phyloP scores from a whole-genome alignment of 441 rosid genomes.

The Adansonia madagascariensis region DNA sequence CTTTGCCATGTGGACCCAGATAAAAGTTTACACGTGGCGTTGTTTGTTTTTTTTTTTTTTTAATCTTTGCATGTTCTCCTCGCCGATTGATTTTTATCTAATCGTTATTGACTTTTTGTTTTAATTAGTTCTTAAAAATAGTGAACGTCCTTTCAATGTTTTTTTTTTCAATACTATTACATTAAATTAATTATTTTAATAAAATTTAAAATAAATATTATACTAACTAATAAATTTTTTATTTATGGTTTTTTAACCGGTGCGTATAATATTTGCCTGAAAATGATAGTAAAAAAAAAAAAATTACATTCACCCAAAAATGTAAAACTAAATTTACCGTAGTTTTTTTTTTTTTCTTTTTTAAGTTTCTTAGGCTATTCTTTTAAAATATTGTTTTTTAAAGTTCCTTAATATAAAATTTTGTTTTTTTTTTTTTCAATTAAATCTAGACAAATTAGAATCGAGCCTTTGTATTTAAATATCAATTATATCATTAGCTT shows the following conservation, averaged over 20 bases:
- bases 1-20: background rate
- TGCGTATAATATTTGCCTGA: background rate
- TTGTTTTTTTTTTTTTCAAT: too few relatives aligned
- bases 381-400: background rate
- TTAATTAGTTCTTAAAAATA: background rate
- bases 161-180: too few relatives aligned
- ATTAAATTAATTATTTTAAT: too few relatives aligned
- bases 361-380: background rate
- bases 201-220: too few relatives aligned
- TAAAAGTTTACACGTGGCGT: background rate
- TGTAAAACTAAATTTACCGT: background rate
- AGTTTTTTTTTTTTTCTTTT: background rate
- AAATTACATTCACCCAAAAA: background rate
- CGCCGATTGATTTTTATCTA: background rate
- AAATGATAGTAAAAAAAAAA: background rate
- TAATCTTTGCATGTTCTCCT: background rate
- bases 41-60: background rate
- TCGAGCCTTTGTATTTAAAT: background rate
- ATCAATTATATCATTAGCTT: too few relatives aligned
- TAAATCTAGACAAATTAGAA: background rate
- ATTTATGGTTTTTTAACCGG: too few relatives aligned
- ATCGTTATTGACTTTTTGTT: background rate
- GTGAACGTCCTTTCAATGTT: too few relatives aligned
- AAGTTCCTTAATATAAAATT: background rate
- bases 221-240: too few relatives aligned